Conservation (phyloP, 306 rosid species). For the Inga leiocalycina region DNA sequence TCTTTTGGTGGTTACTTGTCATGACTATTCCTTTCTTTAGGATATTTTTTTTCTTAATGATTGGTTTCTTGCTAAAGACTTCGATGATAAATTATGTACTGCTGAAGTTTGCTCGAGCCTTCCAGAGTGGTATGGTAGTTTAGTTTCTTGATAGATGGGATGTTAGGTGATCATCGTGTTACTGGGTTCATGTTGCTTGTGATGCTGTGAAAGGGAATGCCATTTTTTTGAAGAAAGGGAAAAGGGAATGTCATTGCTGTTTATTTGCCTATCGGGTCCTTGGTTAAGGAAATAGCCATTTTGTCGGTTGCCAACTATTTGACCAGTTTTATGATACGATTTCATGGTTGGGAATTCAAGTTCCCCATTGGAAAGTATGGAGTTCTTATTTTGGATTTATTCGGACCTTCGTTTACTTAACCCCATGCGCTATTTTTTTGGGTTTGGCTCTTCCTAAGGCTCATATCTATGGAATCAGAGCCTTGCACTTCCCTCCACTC, state of each 20-base stretch:
- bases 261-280: conserved; percentile 6
- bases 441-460: neutral
- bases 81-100: neutral
- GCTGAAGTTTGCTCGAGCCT: neutral
- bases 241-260: neutral
- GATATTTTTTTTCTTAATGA: neutral
- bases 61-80: neutral
- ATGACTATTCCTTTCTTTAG: neutral
- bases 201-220: conserved; percentile 24
- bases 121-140: neutral
- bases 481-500: neutral
- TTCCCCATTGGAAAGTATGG: neutral
- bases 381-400: neutral
- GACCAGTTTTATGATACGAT: neutral
- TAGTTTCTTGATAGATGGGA: neutral
- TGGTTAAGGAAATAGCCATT: conserved; percentile 12
- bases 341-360: neutral
- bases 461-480: neutral
- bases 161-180: conserved; percentile 29
- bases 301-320: neutral
- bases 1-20: neutral
- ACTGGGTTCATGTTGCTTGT: conserved; percentile 11
- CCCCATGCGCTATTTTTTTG: neutral
- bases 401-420: neutral
- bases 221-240: neutral